These are phyloP conservation scores for Myxozyma kluyveri DNA, from an alignment of 805 yeast genomes.

Conservation along the genomic window DNA sequence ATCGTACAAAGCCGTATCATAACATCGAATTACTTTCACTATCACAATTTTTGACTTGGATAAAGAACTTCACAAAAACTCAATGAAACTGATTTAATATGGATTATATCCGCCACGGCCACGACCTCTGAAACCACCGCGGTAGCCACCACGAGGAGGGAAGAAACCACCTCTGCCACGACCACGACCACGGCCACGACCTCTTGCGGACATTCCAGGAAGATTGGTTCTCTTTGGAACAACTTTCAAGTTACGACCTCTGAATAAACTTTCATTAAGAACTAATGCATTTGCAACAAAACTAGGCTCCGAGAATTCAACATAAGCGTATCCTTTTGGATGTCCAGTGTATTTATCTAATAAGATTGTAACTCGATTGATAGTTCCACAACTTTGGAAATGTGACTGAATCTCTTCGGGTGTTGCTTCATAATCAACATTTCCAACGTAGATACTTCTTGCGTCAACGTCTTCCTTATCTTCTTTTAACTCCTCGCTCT, in stretches of 20 bases:
- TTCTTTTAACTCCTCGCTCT: constrained; percentile 44
- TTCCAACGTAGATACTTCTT: constrained; percentile 76
- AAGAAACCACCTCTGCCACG: constrained; percentile 38
- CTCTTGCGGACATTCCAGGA: constrained; percentile 60
- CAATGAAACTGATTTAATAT: constrained; percentile 42
- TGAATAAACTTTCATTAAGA: constrained; percentile 62
- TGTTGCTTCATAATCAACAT: constrained; percentile 74
- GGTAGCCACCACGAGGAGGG: constrained; percentile 32
- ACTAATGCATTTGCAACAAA: constrained; percentile 63
- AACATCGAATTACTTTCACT: not conserved
- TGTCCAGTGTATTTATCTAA: constrained; percentile 71
- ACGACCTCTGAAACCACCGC: constrained; percentile 44
- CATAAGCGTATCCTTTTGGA: constrained; percentile 80
- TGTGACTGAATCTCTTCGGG: constrained; percentile 77
- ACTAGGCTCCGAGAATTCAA: constrained; percentile 72
- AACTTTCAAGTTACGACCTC: constrained; percentile 71
- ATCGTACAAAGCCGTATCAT: too few relatives aligned
- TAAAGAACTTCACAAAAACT: too few relatives aligned
- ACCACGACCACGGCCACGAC: constrained; percentile 53
- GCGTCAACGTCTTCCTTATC: constrained; percentile 68
- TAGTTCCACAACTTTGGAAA: constrained; percentile 66
- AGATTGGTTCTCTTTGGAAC: constrained; percentile 75
- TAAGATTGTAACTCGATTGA: constrained; percentile 76
- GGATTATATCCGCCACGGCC: constrained; percentile 49
- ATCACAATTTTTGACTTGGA: not conserved